phyloP scores from a whole-genome alignment of 2,329 filamentous ascomycete species.

The Berkeleyomyces basicola region DNA sequence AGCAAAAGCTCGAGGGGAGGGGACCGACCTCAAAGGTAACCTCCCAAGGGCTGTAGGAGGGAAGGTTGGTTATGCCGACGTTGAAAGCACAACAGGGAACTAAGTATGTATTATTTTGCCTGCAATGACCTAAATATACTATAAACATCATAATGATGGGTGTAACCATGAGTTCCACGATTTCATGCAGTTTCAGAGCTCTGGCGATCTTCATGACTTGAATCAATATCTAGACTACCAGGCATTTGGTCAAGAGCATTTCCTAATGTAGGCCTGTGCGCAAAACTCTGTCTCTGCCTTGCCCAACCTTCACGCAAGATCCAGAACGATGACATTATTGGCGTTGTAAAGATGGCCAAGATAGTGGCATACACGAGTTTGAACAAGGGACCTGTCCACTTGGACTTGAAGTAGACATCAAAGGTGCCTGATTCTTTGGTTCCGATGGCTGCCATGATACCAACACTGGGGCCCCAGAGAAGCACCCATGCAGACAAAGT shows the following conservation, averaged over 20 bases:
- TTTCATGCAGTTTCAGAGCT: too few relatives aligned
- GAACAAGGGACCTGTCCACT: slow-evolving; percentile 33
- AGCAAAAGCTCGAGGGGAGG: too few relatives aligned
- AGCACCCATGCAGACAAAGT: slow-evolving; percentile 25
- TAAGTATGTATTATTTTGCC: background rate
- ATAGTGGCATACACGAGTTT: slow-evolving; percentile 32
- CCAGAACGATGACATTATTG: slow-evolving; percentile 33
- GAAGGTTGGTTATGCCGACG: too few relatives aligned
- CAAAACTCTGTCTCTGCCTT: background rate
- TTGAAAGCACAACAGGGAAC: too few relatives aligned
- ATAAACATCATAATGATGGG: background rate
- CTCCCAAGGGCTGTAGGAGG: too few relatives aligned
- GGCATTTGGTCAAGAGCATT: background rate
- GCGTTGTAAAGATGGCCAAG: slow-evolving; percentile 30
- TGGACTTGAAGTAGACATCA: slow-evolving; percentile 28
- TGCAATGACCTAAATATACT: background rate
- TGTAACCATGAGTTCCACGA: too few relatives aligned
- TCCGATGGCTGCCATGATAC: slow-evolving; percentile 26
- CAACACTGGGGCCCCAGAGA: slow-evolving; percentile 28
- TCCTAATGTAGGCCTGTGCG: background rate
- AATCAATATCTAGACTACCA: background rate
- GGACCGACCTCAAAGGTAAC: too few relatives aligned
- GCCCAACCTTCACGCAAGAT: slow-evolving; percentile 27
- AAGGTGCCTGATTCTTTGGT: slow-evolving; percentile 18
- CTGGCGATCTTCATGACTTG: background rate